Evolutionary conservation across 306 rosid species (phyloP).

Genomic region (Dryas octopetala): DNA sequence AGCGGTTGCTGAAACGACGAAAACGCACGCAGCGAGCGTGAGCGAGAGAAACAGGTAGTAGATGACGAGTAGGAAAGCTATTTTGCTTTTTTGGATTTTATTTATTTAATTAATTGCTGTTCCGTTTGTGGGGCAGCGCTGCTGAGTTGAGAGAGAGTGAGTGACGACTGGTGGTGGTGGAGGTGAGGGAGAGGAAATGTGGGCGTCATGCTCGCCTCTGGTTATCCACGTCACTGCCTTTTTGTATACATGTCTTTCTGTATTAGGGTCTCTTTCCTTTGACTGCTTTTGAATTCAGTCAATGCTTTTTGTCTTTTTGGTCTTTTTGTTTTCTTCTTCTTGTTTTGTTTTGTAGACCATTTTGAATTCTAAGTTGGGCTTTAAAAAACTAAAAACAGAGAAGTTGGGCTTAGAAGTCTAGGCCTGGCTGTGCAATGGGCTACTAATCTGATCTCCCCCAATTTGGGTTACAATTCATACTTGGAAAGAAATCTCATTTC

Average conservation of each 20-base stretch:
- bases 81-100: not conserved
- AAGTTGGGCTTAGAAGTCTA: no score
- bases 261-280: not conserved
- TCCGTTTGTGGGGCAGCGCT: not conserved
- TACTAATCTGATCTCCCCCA: no score
- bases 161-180: no score
- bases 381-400: no score
- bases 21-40: constrained; percentile 9
- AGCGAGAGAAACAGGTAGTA: constrained; percentile 14
- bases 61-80: constrained; percentile 24
- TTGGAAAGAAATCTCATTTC: no score
- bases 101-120: not conserved
- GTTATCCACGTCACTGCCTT: constrained; percentile 16
- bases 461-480: no score
- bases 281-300: constrained; percentile 23
- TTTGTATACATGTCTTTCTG: not conserved
- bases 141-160: not conserved
- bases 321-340: not conserved
- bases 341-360: no score
- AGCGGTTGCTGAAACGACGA: not conserved
- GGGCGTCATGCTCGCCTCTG: not conserved
- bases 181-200: no score
- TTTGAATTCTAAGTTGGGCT: no score
- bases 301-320: not conserved
- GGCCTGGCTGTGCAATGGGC: no score